Percentiles rank a stretch among this genome's conserved stretches.
Evolutionary conservation across 176 grass and related monocot genomes (phyloP).

Genomic region (Elymus sibiricus): DNA sequence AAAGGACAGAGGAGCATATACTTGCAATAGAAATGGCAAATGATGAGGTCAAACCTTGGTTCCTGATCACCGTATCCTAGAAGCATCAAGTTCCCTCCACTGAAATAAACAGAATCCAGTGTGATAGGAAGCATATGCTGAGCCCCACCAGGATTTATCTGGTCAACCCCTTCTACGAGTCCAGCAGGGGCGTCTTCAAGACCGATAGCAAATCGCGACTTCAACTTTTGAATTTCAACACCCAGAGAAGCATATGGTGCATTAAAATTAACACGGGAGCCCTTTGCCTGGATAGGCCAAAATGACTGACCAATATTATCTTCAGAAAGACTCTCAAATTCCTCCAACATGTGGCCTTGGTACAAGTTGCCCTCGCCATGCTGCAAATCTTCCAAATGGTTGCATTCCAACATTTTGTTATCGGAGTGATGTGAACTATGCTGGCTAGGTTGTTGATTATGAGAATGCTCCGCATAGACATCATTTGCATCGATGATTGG

Average conservation of each 20-base stretch:
- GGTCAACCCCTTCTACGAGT: constrained; percentile 49
- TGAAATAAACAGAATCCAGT: constrained; percentile 89
- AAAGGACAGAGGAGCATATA: neutral
- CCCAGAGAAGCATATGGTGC: constrained; percentile 45
- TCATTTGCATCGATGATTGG: neutral
- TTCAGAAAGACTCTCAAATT: constrained; percentile 15
- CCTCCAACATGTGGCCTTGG: neutral
- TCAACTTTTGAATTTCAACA: constrained; percentile 59
- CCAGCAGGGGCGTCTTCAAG: constrained; percentile 61
- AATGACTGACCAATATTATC: constrained; percentile 33
- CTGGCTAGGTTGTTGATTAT: constrained; percentile 28
- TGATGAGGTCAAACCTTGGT: constrained; percentile 55
- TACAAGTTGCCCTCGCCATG: constrained; percentile 5
- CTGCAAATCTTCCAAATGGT: constrained; percentile 28
- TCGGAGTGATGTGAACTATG: neutral
- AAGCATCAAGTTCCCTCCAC: constrained; percentile 81
- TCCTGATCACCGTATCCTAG: constrained; percentile 89
- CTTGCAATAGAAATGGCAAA: constrained; percentile 10
- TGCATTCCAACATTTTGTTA: neutral
- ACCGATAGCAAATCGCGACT: constrained; percentile 59
- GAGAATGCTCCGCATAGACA: constrained; percentile 15
- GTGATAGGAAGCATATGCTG: constrained; percentile 65
- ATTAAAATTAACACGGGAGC: constrained; percentile 13
- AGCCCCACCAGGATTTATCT: constrained; percentile 49
- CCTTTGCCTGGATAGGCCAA: constrained; percentile 51